Evolutionary conservation across 1,284 basidiomycete species (phyloP), one percentile per base, ranked within the genome.

Genomic region (Rhodotorula sp.): DNA sequence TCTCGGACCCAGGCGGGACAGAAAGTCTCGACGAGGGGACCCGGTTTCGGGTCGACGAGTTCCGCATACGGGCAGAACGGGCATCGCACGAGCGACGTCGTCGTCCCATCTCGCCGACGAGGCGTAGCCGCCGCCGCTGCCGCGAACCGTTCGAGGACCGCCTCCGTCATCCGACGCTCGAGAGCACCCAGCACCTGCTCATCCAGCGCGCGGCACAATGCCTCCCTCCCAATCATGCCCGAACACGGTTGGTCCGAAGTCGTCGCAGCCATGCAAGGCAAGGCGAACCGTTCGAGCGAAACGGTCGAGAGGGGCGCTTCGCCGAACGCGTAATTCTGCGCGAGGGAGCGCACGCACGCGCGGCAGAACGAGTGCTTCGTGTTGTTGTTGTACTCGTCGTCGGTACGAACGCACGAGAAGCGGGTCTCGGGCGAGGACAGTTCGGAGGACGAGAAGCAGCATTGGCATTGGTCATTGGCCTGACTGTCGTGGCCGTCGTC

Each of bases 31-130:
- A 28, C 4, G 47, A 69, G 47, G 6, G 62, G 49, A 19, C 31
- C 54, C 0, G 70, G 64, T 3, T 28, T 7, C 15, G 56, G 28
- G 60, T 55, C 47, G 38, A 38, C 43, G 19, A 67, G 49, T 48
- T 66, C 62, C 12, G 58, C 65, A 50, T 68, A 71, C 14, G 60
- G 48, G 18, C 72, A 73, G 61, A 71, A 72, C 19, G 72, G 69
- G 45, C 72, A 73, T 2, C 62, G 62, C 16, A 45, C 45, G n/a
- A 50, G 43, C 16, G 19, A 16, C 3, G 26, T 60, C 62, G 45
- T 61, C 50, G 8, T 5, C 52, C 8, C 31, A 38, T 43, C 38
- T 34, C 56, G 31, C 34, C 18, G 34, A 21, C 45, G 31, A 43
- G 23, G 21, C 1, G 21, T 23, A 49, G 48, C 34, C 14, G 38